These are phyloP conservation scores for Umbellularia californica DNA, from an alignment of 164 flowering plant genomes.

Conservation along the genomic window DNA sequence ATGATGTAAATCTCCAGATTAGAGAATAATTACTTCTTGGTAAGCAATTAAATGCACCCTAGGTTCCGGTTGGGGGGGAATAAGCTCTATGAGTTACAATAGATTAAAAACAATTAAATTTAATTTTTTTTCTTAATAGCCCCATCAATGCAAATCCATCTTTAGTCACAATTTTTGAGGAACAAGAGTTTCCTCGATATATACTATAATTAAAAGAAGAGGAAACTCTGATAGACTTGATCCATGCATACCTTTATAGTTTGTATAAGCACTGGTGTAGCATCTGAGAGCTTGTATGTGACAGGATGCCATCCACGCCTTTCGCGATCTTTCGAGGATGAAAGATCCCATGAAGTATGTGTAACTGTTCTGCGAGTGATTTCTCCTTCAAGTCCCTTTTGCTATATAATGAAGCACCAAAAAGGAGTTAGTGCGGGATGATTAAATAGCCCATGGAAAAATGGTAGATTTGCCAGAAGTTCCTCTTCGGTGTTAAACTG, in stretches of 20 bases:
- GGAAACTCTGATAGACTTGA: neutral
- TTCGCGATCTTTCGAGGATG: slow-evolving; percentile 58
- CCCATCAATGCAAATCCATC: neutral
- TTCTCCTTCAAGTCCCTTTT: slow-evolving; percentile 58
- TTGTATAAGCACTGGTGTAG: slow-evolving; percentile 64
- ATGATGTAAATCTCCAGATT: too few relatives aligned
- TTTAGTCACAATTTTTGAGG: neutral
- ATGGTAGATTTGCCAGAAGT: neutral
- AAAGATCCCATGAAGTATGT: slow-evolving; percentile 75
- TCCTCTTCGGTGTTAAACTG: neutral
- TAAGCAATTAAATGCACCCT: too few relatives aligned
- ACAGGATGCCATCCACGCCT: slow-evolving; percentile 97
- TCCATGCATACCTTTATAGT: slow-evolving; percentile 31
- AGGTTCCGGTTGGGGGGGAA: too few relatives aligned
- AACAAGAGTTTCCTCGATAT: neutral
- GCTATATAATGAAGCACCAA: slow-evolving; percentile 35
- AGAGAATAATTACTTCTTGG: too few relatives aligned
- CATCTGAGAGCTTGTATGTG: slow-evolving; percentile 83
- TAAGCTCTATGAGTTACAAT: too few relatives aligned
- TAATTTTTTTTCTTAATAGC: neutral
- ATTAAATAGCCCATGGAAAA: neutral
- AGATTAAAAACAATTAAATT: neutral
- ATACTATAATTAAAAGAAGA: neutral
- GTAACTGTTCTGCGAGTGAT: slow-evolving; percentile 45
- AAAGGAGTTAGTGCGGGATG: neutral